phyloP scores from a whole-genome alignment of 345 rosid genomes.

The Barbarea vulgaris region DNA sequence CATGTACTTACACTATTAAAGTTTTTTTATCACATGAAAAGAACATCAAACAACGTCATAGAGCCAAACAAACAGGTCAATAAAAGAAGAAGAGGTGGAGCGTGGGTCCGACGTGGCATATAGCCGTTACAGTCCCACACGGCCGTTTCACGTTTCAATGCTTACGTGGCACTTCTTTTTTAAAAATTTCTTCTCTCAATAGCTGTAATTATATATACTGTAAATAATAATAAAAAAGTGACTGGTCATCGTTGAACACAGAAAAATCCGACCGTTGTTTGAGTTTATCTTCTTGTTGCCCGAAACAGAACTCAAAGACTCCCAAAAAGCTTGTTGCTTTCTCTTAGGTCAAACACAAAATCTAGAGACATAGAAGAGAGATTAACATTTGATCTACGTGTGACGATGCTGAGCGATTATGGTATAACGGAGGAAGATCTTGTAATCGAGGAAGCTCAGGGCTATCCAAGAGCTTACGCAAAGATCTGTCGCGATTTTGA shows the following conservation, averaged over 20 bases:
- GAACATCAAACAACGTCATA: background rate
- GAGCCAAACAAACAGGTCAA: constrained; percentile 18
- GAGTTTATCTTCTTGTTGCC: constrained; percentile 42
- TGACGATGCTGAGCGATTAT: constrained; percentile 46
- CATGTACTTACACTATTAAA: background rate
- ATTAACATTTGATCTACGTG: background rate
- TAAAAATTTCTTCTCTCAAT: background rate
- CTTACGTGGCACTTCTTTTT: constrained; percentile 36
- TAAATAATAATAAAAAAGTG: constrained; percentile 8
- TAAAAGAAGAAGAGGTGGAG: constrained; percentile 23
- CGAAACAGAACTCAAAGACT: constrained; percentile 32
- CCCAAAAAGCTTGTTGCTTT: constrained; percentile 9
- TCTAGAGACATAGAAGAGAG: background rate
- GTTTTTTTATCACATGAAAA: constrained; percentile 17
- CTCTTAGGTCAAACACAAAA: constrained; percentile 6
- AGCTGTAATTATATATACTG: background rate
- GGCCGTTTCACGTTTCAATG: constrained; percentile 23
- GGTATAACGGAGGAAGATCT: constrained; percentile 59
- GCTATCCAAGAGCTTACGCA: constrained; percentile 79
- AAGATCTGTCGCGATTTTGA: constrained; percentile 61
- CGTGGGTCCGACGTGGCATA: constrained; percentile 43
- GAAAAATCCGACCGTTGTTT: constrained; percentile 44
- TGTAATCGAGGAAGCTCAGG: constrained; percentile 63
- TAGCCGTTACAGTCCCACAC: constrained; percentile 40
- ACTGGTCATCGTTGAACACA: constrained; percentile 15